phyloP scores from a whole-genome alignment of 177 flowering plant genomes.

The Vitis hybrid region DNA sequence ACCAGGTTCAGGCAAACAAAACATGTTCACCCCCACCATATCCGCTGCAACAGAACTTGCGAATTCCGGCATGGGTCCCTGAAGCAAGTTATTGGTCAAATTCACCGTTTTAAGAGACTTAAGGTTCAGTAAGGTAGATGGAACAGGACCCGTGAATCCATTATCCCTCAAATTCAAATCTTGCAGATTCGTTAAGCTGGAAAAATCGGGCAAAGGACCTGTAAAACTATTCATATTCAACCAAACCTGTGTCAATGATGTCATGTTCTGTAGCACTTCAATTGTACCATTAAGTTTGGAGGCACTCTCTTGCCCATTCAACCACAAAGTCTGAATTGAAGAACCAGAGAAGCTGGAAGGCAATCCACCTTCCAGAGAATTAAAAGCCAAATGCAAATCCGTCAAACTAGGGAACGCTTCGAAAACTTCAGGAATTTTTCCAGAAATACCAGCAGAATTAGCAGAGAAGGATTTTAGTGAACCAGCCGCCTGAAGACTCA shows the following conservation, averaged over 20 bases:
- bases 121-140: constrained; percentile 43
- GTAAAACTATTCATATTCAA: constrained; percentile 57
- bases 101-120: constrained; percentile 30
- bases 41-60: constrained; percentile 28
- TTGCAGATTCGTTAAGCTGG: constrained; percentile 28
- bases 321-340: constrained; percentile 52
- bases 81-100: constrained; percentile 64
- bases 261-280: constrained; percentile 57
- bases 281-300: constrained; percentile 49
- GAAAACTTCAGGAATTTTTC: constrained; percentile 64
- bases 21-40: constrained; percentile 40
- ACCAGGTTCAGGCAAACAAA: constrained; percentile 54
- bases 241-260: constrained; percentile 54
- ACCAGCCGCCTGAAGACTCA: constrained; percentile 28
- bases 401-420: constrained; percentile 34
- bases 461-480: constrained; percentile 58
- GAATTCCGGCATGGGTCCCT: constrained; percentile 57
- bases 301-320: constrained; percentile 57
- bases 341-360: constrained; percentile 51
- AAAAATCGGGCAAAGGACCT: constrained; percentile 75
- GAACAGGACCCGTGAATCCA: constrained; percentile 69
- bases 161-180: constrained; percentile 64
- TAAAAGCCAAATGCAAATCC: constrained; percentile 44
- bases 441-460: constrained; percentile 45
- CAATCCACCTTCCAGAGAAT: constrained; percentile 53